A percentile compares a stretch with the other conserved stretches of the same genome.
These are phyloP conservation scores for Lobosporangium transversale DNA, from an alignment of 192 early-diverging fungal species.

Conservation along the genomic window DNA sequence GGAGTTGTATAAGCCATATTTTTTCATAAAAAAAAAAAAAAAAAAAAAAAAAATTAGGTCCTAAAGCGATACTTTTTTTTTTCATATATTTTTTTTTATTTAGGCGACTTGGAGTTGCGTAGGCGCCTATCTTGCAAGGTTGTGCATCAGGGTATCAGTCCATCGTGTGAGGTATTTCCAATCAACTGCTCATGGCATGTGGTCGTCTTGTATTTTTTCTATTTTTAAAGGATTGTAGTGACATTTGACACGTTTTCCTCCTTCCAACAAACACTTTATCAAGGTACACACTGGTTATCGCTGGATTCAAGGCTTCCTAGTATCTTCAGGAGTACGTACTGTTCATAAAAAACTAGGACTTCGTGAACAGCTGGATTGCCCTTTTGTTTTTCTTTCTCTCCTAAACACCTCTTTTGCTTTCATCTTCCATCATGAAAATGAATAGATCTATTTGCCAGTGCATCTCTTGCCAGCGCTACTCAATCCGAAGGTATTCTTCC, in stretches of 20 bases:
- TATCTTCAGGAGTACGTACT: constrained; percentile 39
- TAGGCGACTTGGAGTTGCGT: constrained; percentile 41
- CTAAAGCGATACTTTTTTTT: no score
- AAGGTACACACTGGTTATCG: constrained; percentile 44
- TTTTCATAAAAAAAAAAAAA: background rate
- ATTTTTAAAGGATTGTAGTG: no score
- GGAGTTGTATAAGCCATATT: no score
- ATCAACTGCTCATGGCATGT: no score
- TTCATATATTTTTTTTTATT: background rate
- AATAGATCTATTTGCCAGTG: constrained; percentile 70
- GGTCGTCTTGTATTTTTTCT: no score
- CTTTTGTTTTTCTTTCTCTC: no score
- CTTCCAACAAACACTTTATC: no score
- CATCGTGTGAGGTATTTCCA: constrained; percentile 63
- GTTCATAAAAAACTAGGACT: background rate
- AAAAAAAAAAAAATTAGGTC: no score
- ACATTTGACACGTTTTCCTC: background rate
- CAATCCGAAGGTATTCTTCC: constrained; percentile 56
- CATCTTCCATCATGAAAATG: no score
- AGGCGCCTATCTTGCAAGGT: constrained; percentile 61
- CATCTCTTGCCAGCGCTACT: constrained; percentile 67
- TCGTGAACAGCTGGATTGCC: no score
- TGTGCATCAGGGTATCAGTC: constrained; percentile 58
- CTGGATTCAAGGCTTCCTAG: constrained; percentile 44
- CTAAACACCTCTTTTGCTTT: no score